Conservation (phyloP, 176 grass and related monocot genomes). For the barley (Hordeum vulgare) region MorexV3_pseudomolecules_assembly NC_058524.1:125867872-125868371, state of each 20-base stretch:
- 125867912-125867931: background rate
- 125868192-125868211: background rate
- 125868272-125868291: background rate
- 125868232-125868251: background rate
- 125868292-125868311: background rate
- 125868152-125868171: background rate
- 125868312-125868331: background rate
- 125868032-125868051: constrained; percentile 28
- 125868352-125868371: constrained; percentile 36
- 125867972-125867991: constrained; percentile 23
- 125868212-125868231: background rate
- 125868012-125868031: background rate
- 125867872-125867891: no score
- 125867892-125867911: no score
- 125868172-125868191: constrained; percentile 13
- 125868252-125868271: background rate
- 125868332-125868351: constrained; percentile 16
- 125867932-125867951: background rate
- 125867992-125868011: background rate
- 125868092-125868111: background rate
- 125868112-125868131: constrained; percentile 3
- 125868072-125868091: background rate
- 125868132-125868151: constrained; percentile 47
- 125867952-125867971: background rate
- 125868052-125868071: background rate